A percentile compares a stretch with the other conserved stretches of the same genome.
phyloP scores from a whole-genome alignment of 768 basidiomycete genomes.

The Auriscalpium vulgare region DNA sequence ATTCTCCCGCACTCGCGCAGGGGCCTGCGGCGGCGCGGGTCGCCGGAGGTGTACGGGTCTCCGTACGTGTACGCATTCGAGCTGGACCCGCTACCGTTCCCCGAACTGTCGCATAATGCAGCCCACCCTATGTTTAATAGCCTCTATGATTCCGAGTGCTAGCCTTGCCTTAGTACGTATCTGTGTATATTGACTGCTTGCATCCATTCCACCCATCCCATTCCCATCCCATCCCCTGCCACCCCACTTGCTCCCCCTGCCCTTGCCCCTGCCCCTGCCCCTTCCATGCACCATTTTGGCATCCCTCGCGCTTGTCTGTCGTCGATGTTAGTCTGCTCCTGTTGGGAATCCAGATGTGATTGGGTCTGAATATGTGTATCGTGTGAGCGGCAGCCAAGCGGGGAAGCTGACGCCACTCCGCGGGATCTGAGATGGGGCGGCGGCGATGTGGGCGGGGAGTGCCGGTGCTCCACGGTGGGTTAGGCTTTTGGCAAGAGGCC shows the following conservation, averaged over 20 bases:
- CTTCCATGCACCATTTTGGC: not conserved
- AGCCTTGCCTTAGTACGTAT: slow-evolving; percentile 23
- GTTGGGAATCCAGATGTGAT: not conserved
- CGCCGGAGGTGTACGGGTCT: slow-evolving; percentile 53
- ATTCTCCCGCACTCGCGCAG: slow-evolving; percentile 39
- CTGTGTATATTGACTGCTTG: slow-evolving; percentile 23
- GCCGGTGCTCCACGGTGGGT: too few relatives aligned
- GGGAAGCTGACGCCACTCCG: too few relatives aligned
- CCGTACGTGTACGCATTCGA: slow-evolving; percentile 56
- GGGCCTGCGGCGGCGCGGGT: slow-evolving; percentile 36
- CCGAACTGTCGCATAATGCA: slow-evolving; percentile 39
- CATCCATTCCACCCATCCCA: slow-evolving; percentile 13
- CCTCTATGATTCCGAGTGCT: slow-evolving; percentile 54
- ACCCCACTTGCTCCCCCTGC: slow-evolving; percentile 8
- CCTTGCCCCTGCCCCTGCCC: slow-evolving; percentile 4
- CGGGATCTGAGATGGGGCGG: too few relatives aligned
- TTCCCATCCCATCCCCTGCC: slow-evolving; percentile 12
- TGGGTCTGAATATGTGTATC: too few relatives aligned
- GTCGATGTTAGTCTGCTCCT: not conserved
- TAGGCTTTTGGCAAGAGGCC: too few relatives aligned
- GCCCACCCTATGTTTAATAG: slow-evolving; percentile 22
- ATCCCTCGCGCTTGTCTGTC: not conserved
- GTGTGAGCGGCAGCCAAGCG: too few relatives aligned
- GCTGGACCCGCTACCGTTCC: slow-evolving; percentile 57
- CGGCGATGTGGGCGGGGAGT: too few relatives aligned